phyloP scores from a whole-genome alignment of 73 alveolate species.

The Paramecium sonneborni region DNA sequence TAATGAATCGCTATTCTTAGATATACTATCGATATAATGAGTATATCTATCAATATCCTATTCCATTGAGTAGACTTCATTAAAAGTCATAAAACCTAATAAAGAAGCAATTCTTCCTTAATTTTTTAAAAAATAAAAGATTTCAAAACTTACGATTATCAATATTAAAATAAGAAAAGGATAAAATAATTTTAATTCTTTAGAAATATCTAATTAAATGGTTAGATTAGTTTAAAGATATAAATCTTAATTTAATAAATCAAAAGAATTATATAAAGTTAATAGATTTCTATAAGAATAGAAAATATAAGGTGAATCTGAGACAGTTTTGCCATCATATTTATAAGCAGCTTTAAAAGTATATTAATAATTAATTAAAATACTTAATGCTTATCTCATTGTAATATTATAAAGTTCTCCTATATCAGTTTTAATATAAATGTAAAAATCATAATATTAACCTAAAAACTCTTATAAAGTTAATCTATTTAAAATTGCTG shows the following conservation, averaged over 20 bases:
- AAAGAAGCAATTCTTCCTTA: not conserved
- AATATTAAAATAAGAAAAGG: not conserved
- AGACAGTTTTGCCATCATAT: constrained; percentile 53
- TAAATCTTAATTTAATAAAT: not conserved
- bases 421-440: constrained; percentile 18
- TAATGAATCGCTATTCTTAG: not conserved
- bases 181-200: not conserved
- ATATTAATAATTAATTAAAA: constrained; percentile 29
- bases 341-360: constrained; percentile 50
- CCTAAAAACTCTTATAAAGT: constrained; percentile 41
- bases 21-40: not conserved
- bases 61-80: constrained; percentile 1
- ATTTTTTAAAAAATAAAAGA: not conserved
- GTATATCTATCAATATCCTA: not conserved
- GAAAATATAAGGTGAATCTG: constrained; percentile 54
- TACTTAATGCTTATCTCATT: constrained; percentile 30
- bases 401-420: constrained; percentile 25
- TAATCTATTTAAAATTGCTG: not conserved
- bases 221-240: not conserved
- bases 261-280: constrained; percentile 41
- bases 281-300: constrained; percentile 42
- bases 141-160: not conserved
- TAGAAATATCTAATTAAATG: not conserved
- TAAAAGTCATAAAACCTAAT: not conserved
- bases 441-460: not conserved